Conservation (phyloP, 768 basidiomycete genomes). For the Royoungia palumana region DNA sequence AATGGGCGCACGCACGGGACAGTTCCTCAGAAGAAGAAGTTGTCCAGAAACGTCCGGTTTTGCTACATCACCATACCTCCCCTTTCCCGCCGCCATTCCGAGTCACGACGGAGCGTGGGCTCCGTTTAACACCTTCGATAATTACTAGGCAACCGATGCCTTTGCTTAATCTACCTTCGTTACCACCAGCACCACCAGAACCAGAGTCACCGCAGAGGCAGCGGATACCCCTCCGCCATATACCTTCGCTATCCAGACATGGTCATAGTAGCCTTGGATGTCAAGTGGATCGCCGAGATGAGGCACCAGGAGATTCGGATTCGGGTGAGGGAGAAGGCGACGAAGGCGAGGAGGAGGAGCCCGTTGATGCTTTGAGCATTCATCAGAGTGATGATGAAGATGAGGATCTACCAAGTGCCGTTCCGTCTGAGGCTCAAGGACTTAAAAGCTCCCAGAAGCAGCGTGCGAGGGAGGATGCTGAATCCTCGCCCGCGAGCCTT, state of each 20-base stretch:
- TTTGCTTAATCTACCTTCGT: constrained; percentile 47
- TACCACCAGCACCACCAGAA: constrained; percentile 33
- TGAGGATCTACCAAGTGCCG: constrained; percentile 25
- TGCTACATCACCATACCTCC: constrained; percentile 9
- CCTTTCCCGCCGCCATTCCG: constrained; percentile 22
- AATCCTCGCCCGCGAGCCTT: not conserved
- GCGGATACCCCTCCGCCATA: constrained; percentile 41
- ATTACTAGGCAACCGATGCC: constrained; percentile 45
- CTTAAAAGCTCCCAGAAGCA: constrained; percentile 12
- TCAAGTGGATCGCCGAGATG: constrained; percentile 21
- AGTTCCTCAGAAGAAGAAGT: constrained; percentile 3
- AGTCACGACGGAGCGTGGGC: constrained; percentile 34
- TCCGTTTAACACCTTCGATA: constrained; percentile 45
- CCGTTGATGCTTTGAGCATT: constrained; percentile 32
- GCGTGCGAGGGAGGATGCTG: constrained; percentile 7
- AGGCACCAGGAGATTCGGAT: constrained; percentile 28
- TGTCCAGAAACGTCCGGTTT: constrained; percentile 2
- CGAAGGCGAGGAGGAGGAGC: constrained; percentile 33
- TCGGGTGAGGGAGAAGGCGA: constrained; percentile 30
- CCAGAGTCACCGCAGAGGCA: constrained; percentile 11
- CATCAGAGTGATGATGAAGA: constrained; percentile 39
- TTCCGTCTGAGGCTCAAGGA: constrained; percentile 9
- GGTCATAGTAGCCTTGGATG: constrained; percentile 27
- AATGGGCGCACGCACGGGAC: not conserved
- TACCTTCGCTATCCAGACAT: constrained; percentile 51